phyloP scores from a whole-genome alignment of 2,329 filamentous ascomycete species.

The Rhinocladiella mackenziei region DNA sequence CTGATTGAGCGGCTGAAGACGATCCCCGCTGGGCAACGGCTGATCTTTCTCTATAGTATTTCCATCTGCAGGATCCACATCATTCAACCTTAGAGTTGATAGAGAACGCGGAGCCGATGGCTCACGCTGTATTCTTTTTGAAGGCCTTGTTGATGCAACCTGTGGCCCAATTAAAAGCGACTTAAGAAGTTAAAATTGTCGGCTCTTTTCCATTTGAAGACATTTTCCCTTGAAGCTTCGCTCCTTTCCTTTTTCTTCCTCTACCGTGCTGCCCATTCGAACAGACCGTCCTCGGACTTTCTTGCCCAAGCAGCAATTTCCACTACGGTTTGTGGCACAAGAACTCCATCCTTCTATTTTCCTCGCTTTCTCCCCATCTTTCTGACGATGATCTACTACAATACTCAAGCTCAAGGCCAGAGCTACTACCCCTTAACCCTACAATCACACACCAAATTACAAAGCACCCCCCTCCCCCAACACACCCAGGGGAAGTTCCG shows the following conservation, averaged over 20 bases:
- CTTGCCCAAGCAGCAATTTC: background rate
- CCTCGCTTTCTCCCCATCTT: background rate
- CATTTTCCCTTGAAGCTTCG: background rate
- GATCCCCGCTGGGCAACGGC: background rate
- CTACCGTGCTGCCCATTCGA: conserved; percentile 12
- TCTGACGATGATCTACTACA: conserved; percentile 15
- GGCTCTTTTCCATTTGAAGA: no score
- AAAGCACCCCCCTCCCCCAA: conserved; percentile 22
- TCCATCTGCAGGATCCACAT: conserved; percentile 7
- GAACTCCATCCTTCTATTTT: background rate
- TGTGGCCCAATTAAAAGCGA: conserved; percentile 10
- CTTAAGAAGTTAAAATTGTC: background rate
- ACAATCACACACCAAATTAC: conserved; percentile 12
- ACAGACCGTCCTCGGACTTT: no score
- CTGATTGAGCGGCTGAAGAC: conserved; percentile 4
- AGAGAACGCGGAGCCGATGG: background rate
- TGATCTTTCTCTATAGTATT: conserved; percentile 13
- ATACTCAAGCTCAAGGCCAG: conserved; percentile 4
- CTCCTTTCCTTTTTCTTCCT: background rate
- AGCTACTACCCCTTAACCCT: conserved; percentile 2
- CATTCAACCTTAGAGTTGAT: conserved; percentile 7
- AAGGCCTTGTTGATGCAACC: conserved; percentile 1
- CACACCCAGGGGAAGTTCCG: no score
- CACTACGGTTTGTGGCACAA: no score
- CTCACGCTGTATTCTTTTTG: background rate